Conservation (phyloP, 2,329 filamentous ascomycete genomes). For the Fusarium lyarnte region DNA sequence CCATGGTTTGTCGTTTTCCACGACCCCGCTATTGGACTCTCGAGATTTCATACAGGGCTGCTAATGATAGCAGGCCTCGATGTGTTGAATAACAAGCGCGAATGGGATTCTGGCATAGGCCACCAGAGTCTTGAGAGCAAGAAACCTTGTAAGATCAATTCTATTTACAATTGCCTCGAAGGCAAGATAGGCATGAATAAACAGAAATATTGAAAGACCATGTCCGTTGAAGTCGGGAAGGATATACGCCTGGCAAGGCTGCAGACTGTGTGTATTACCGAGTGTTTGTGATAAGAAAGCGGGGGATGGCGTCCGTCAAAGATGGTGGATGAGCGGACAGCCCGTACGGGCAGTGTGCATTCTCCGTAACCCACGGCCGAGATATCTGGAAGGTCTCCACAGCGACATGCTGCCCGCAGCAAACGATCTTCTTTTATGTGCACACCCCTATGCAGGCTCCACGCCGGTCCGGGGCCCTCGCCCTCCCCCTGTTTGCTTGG, state of each 20-base stretch:
- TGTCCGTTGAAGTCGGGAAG: constrained; percentile 3
- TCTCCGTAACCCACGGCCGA: constrained; percentile 39
- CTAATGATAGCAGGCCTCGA: neutral
- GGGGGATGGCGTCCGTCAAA: constrained; percentile 35
- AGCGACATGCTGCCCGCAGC: constrained; percentile 21
- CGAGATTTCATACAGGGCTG: constrained; percentile 5
- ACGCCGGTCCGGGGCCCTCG: constrained; percentile 11
- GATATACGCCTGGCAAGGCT: constrained; percentile 39
- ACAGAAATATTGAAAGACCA: constrained; percentile 3
- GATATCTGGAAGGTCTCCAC: constrained; percentile 38
- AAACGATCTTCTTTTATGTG: constrained; percentile 19
- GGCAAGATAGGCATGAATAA: neutral
- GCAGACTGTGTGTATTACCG: constrained; percentile 32
- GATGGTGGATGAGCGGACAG: constrained; percentile 16
- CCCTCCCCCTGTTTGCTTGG: constrained; percentile 28
- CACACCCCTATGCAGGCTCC: constrained; percentile 30
- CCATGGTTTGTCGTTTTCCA: constrained; percentile 14
- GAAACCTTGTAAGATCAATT: neutral
- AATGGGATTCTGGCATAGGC: constrained; percentile 12
- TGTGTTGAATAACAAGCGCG: constrained; percentile 5
- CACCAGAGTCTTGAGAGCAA: neutral
- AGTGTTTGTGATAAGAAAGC: constrained; percentile 37
- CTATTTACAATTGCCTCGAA: neutral
- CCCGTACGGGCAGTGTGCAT: constrained; percentile 29
- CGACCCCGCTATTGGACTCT: constrained; percentile 33